phyloP scores from a whole-genome alignment of 2,329 filamentous ascomycete species.

The Aspergillus sp. region DNA sequence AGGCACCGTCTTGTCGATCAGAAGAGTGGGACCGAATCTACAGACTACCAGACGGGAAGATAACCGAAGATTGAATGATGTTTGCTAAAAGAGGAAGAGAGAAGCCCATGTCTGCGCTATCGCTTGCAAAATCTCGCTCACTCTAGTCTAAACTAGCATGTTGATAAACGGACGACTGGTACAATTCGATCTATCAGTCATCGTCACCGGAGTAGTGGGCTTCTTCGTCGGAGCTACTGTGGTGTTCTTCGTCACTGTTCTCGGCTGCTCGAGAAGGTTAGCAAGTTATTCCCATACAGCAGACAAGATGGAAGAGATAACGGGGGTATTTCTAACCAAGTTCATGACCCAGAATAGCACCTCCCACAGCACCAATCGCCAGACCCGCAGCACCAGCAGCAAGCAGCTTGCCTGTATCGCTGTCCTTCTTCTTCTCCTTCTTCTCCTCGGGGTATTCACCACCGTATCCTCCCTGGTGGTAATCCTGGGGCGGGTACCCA shows the following conservation, averaged over 20 bases:
- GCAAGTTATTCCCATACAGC: neutral
- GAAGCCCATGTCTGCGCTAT: neutral
- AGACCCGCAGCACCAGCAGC: conserved; percentile 63
- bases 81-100: neutral
- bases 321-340: conserved; percentile 50
- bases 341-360: conserved; percentile 61
- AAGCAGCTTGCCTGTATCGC: conserved; percentile 57
- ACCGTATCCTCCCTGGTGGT: conserved; percentile 12
- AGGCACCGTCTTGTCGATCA: neutral
- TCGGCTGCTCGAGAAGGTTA: conserved; percentile 16
- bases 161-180: neutral
- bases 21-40: neutral
- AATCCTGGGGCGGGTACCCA: conserved; percentile 23
- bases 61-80: neutral
- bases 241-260: neutral
- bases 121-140: neutral
- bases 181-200: neutral
- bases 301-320: conserved; percentile 18
- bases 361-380: conserved; percentile 60
- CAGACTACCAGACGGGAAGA: neutral
- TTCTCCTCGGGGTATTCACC: conserved; percentile 24
- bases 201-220: conserved; percentile 8
- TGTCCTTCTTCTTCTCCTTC: conserved; percentile 42
- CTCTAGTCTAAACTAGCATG: neutral
- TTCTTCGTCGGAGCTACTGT: conserved; percentile 6